Percentiles rank a stretch among this genome's conserved stretches.
Evolutionary conservation across 1,284 basidiomycete species (phyloP).

Genomic region (Cystobasidium pallidum): DNA sequence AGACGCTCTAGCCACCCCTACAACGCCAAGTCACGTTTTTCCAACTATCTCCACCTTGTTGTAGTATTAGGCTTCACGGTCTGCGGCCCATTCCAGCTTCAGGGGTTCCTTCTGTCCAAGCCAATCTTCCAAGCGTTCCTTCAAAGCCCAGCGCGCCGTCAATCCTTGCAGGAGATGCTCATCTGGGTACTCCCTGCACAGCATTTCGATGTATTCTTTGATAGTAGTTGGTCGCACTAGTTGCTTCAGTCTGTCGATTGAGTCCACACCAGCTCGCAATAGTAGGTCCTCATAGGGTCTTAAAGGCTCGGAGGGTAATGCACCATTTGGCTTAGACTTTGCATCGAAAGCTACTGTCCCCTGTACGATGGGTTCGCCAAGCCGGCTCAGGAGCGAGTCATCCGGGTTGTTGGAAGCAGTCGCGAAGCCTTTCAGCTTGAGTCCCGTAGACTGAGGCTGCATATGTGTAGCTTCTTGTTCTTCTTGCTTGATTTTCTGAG

Average conservation of each 20-base stretch:
- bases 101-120: slow-evolving; percentile 32
- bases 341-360: not conserved
- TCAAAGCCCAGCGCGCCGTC: slow-evolving; percentile 34
- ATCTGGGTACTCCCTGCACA: slow-evolving; percentile 23
- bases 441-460: not conserved
- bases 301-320: not conserved
- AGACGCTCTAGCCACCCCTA: not conserved
- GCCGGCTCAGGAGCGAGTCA: slow-evolving; percentile 27
- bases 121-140: slow-evolving; percentile 42
- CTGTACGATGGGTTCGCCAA: not conserved
- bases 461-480: not conserved
- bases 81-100: slow-evolving; percentile 16
- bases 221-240: slow-evolving; percentile 14
- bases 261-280: slow-evolving; percentile 14
- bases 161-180: slow-evolving; percentile 26
- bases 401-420: slow-evolving; percentile 9
- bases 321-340: not conserved
- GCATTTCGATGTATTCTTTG: slow-evolving; percentile 40
- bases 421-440: slow-evolving; percentile 30
- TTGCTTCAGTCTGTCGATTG: slow-evolving; percentile 4
- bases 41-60: not conserved
- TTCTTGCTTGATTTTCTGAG: not conserved
- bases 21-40: not conserved
- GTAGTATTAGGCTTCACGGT: not conserved
- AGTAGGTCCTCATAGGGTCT: slow-evolving; percentile 24